phyloP scores from a whole-genome alignment of 306 rosid genomes.

The Inga leiocalycina region DNA sequence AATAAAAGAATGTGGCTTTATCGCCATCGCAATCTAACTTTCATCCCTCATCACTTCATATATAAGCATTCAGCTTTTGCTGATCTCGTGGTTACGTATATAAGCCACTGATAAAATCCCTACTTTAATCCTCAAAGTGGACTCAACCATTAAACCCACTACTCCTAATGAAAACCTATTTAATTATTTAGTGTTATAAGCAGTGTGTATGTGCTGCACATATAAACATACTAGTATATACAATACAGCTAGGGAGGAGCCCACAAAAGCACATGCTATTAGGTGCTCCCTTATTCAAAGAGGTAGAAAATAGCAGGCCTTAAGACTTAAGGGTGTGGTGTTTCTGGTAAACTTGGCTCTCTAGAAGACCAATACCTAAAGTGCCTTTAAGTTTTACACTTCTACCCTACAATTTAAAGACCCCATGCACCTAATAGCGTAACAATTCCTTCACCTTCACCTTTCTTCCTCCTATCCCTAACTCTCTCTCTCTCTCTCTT shows the following conservation, averaged over 20 bases:
- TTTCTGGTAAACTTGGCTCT: not conserved
- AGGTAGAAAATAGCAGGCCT: not conserved
- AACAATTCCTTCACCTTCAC: conserved; percentile 26
- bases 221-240: not conserved
- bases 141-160: not conserved
- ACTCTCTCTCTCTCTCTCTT: not conserved
- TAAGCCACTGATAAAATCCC: not conserved
- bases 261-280: not conserved
- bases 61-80: not conserved
- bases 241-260: not conserved
- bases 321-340: not conserved
- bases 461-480: not conserved
- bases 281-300: not conserved
- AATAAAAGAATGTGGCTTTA: not conserved
- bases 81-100: not conserved
- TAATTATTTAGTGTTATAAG: not conserved
- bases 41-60: not conserved
- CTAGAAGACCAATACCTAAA: not conserved
- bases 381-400: not conserved
- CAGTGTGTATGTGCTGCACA: not conserved
- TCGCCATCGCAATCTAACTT: not conserved
- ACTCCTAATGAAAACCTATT: not conserved
- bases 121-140: not conserved
- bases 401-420: conserved; percentile 4
- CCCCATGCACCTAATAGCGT: conserved; percentile 62